phyloP scores from a whole-genome alignment of 371 early-diverging fungal species.

The Apophysomyces variabilis region DNA sequence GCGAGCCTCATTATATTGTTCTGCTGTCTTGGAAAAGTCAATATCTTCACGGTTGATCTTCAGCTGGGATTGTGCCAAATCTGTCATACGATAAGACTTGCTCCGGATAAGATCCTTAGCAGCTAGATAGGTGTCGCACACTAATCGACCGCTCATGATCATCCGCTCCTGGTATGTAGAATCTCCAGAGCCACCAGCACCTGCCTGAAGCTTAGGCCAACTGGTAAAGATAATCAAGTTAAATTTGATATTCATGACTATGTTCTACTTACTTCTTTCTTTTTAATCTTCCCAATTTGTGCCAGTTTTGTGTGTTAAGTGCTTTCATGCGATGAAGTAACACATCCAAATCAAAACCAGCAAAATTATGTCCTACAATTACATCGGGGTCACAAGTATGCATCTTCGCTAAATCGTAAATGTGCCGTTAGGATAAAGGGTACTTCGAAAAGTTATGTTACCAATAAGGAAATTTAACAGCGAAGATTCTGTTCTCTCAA shows the following conservation, averaged over 20 bases:
- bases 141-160: conserved; percentile 88
- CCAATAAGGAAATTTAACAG: conserved; percentile 73
- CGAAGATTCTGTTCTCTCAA: conserved; percentile 67
- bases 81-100: conserved; percentile 86
- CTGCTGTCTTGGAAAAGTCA: conserved; percentile 78
- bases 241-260: background rate
- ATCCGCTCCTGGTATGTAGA: conserved; percentile 72
- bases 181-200: conserved; percentile 87
- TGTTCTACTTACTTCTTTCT: conserved; percentile 63
- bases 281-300: conserved; percentile 80
- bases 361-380: conserved; percentile 96
- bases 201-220: conserved; percentile 83
- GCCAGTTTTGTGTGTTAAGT: conserved; percentile 61
- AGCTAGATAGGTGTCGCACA: conserved; percentile 94
- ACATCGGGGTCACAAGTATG: conserved; percentile 90
- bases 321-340: conserved; percentile 92
- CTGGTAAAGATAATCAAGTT: conserved; percentile 22
- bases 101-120: conserved; percentile 88
- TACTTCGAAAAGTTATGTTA: conserved; percentile 18
- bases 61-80: conserved; percentile 79
- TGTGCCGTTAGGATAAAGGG: background rate
- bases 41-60: conserved; percentile 85
- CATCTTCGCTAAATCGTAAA: conserved; percentile 60
- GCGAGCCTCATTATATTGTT: conserved; percentile 68
- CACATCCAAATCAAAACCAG: conserved; percentile 92